phyloP scores from a whole-genome alignment of 2,329 filamentous ascomycete genomes.

The Dactylonectria estremocensis region DNA sequence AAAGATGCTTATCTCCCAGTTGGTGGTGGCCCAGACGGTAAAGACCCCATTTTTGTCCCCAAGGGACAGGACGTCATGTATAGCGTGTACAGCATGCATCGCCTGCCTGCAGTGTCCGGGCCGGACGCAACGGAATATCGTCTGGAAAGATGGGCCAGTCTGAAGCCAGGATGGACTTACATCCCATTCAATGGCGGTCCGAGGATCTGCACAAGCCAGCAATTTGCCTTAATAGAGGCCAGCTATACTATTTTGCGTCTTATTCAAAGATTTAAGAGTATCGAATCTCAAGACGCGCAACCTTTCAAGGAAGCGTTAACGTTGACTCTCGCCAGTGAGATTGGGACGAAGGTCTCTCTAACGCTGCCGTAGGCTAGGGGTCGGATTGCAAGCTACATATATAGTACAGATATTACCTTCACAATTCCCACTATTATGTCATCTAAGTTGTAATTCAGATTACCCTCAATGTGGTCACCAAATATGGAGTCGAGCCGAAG shows the following conservation, averaged over 20 bases:
- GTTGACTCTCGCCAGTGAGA: constrained; percentile 9
- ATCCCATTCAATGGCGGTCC: constrained; percentile 62
- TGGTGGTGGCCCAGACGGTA: constrained; percentile 65
- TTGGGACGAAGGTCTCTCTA: neutral
- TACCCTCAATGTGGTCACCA: too few relatives aligned
- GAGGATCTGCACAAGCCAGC: constrained; percentile 60
- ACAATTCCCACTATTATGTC: too few relatives aligned
- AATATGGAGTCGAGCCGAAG: too few relatives aligned
- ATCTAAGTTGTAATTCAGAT: too few relatives aligned
- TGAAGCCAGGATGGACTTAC: constrained; percentile 53
- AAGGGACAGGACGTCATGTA: constrained; percentile 61
- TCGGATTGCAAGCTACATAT: too few relatives aligned
- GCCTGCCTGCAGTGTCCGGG: constrained; percentile 56
- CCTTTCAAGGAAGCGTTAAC: constrained; percentile 20
- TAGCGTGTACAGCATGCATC: constrained; percentile 59
- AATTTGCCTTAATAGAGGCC: constrained; percentile 58
- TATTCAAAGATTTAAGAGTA: constrained; percentile 10
- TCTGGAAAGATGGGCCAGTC: constrained; percentile 58
- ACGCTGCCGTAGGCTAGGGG: neutral
- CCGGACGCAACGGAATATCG: constrained; percentile 57
- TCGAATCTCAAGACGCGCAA: constrained; percentile 11
- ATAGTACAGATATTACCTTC: too few relatives aligned
- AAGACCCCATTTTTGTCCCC: constrained; percentile 62
- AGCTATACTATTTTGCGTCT: constrained; percentile 46
- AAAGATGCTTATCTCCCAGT: constrained; percentile 64